These are phyloP conservation scores for Talaromyces liani DNA, from an alignment of 495 filamentous ascomycete genomes.

Conservation along the genomic window DNA sequence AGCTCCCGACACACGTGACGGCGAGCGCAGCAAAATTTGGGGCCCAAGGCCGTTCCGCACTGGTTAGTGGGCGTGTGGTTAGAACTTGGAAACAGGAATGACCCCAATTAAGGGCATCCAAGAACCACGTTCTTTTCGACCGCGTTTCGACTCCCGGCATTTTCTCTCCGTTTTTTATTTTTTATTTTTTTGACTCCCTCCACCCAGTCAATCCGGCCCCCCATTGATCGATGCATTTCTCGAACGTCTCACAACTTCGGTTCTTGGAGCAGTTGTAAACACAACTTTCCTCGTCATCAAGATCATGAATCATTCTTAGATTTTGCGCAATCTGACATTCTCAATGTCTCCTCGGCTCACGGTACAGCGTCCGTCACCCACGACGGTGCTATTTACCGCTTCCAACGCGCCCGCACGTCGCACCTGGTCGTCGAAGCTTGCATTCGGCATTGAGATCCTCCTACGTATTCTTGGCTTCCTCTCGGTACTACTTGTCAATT, in stretches of 20 bases:
- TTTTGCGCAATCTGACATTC: slow-evolving; percentile 1
- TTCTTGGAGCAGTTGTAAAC: background rate
- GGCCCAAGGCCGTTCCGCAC: no score
- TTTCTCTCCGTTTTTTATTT: no score
- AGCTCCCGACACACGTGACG: background rate
- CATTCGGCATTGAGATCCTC: slow-evolving; percentile 41
- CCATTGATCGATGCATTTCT: background rate
- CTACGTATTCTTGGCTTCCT: slow-evolving; percentile 38
- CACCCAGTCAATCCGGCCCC: no score
- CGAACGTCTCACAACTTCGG: background rate
- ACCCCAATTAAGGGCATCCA: no score
- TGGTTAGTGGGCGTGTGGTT: no score
- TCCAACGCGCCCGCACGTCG: slow-evolving; percentile 57
- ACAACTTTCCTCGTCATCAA: background rate
- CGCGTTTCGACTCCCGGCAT: no score
- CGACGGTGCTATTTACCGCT: slow-evolving; percentile 79
- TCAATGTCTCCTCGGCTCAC: slow-evolving; percentile 47
- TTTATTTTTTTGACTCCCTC: no score
- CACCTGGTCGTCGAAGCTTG: slow-evolving; percentile 49
- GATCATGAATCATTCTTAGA: background rate
- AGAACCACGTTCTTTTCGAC: no score
- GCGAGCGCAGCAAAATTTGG: background rate
- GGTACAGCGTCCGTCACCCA: slow-evolving; percentile 69
- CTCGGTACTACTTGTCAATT: slow-evolving; percentile 33
- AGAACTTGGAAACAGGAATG: no score